Base-by-base conservation (phyloP, 768 basidiomycete species). In the Termitomyces sp. region DNA sequence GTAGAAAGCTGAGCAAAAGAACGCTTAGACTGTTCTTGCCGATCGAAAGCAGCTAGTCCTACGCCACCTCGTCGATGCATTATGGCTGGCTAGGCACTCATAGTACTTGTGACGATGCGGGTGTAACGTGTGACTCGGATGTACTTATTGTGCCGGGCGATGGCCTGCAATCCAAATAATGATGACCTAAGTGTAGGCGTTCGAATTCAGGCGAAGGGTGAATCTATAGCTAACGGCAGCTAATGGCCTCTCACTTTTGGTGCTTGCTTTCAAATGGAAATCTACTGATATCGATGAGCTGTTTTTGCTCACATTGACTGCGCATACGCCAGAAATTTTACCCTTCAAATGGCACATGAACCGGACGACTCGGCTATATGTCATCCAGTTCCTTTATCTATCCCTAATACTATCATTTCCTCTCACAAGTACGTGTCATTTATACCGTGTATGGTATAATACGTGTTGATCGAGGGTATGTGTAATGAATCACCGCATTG, bases 41-140 rank as follows among this genome's bases (percentile, higher is more conserved):
- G 80, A 56, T 94, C 90, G 57, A 98, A 89, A 10, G 91, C 95
- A 3, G 93, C 92, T 18, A 96, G 77, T 1, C 95, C 95, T 48
- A 87, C 91, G 24, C 94, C 93, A 57, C 91, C 84, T 2, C 82
- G 78, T 61, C 91, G 77, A 70, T 88, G 84, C 89, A 90, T 91
- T 54, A 39, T 52, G 20, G 37, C 12, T 39, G 18, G 3, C 14
- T 39, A 51, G 26, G 16, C 44, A 12, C 5, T 51, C 50, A 51
- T 51, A 5, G 36, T 26, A 50, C 2, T 14, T 49, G 30, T 32
- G 46, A 33, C 13, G 39, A 20, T 12, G n/a, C 3, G n/a, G 13
- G 5, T 10, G 6, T 40, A 8, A 20, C 7, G 2, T 20, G 5
- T n/a, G 18, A 18, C 4, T 5, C 13, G n/a, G 13, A 30, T 7